A percentile compares a stretch with the other conserved stretches of the same genome.
Conservation (phyloP, 176 grass and related monocot species). For the Zizania latifolia region DNA sequence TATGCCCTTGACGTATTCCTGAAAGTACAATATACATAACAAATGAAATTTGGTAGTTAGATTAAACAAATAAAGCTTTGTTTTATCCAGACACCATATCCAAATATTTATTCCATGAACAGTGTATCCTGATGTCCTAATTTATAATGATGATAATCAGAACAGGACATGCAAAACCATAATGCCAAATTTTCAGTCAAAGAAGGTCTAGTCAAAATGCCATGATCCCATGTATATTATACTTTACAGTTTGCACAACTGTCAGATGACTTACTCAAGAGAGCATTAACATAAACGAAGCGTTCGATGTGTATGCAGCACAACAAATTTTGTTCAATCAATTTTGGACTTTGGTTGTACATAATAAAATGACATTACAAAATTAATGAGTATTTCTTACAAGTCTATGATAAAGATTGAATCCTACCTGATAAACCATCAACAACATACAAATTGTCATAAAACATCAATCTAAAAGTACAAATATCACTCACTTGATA, state of each 20-base stretch:
- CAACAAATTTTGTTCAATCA: not conserved
- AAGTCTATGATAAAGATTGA: not conserved
- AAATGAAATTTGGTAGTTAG: not conserved
- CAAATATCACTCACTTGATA: slow-evolving; percentile 67
- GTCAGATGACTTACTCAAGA: not conserved
- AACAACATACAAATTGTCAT: not conserved
- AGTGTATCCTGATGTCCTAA: not conserved
- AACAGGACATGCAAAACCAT: not conserved
- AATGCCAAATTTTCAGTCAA: not conserved
- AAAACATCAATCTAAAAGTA: not conserved
- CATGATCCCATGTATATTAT: not conserved
- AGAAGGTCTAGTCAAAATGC: not conserved
- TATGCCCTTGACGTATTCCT: slow-evolving; percentile 92
- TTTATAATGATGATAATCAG: not conserved
- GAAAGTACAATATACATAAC: not conserved
- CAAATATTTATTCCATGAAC: not conserved
- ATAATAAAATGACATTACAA: not conserved
- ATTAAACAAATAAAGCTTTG: not conserved
- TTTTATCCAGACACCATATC: not conserved
- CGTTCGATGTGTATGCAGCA: not conserved
- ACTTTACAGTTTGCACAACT: not conserved
- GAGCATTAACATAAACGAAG: not conserved
- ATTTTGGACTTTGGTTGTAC: not conserved
- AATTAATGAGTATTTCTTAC: not conserved
- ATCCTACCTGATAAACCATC: not conserved